Base-by-base conservation (phyloP, 2,329 filamentous ascomycete genomes). In the Colletotrichum neosansevieriae region DNA sequence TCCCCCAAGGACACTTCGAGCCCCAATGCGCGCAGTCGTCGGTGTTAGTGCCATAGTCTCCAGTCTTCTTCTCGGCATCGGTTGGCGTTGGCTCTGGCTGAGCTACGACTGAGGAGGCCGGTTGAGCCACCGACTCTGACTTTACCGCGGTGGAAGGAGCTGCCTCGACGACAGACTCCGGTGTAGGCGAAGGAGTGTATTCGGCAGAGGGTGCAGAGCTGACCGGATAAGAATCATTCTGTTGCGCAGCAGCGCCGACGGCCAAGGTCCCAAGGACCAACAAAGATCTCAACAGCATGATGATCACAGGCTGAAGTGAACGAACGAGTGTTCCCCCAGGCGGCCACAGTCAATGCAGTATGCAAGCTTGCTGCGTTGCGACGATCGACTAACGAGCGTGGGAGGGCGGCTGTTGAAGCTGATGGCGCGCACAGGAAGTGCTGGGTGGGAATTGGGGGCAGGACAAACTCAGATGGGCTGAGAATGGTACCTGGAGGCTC, bases 21-120 rank as follows among this genome's bases (percentile, higher is more conserved):
- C 54, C 56, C 66, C 66, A 69, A 29, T 69, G 66, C 4, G 32
- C 54, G n/a, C 66, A 69, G 9, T 69, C 34, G 13, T 65, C 61
- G 5, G 66, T 69, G n/a, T 69, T 21, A 21, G 65, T 54, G 17
- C 24, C 49, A n/a, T 69, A 50, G n/a, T 40, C 62, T 4, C 10
- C 58, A 29, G 58, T 24, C 15, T 59, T 58, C 53, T 64, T 59
- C 3, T 56, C 36, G 11, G 53, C 21, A 17, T 51, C n/a, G 9
- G 65, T 36, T 9, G 61, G 17, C 1, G 61, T 65, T 15, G 66
- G 54, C 29, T 51, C 65, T 5, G 60, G 59, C 6, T 63, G 50
- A 4, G 51, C 65, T 13, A 10, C 60, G 38, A 34, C 11, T 12
- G 60, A 64, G 2, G 60, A 54, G 2, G 49, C 54, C 6, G 54